Percentiles rank a stretch among this genome's conserved stretches.
Evolutionary conservation across 306 rosid genomes (phyloP).

Genomic region (Mimosa pudica): DNA sequence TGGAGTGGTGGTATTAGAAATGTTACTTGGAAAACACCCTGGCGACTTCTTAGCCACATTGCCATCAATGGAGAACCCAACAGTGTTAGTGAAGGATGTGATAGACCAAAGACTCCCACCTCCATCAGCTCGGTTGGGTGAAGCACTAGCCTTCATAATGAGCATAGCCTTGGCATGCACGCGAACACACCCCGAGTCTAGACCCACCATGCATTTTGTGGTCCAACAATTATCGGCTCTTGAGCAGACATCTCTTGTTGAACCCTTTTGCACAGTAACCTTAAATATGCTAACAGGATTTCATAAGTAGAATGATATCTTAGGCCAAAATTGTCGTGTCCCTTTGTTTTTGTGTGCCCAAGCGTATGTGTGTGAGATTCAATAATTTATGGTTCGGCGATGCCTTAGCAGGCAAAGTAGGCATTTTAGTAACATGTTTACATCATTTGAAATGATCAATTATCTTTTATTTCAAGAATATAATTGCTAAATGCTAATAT

Average conservation of each 20-base stretch:
- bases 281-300: neutral
- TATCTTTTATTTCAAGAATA: neutral
- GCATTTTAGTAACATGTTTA: neutral
- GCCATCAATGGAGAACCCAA: slow-evolving; percentile 31
- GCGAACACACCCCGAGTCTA: slow-evolving; percentile 45
- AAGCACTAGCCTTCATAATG: slow-evolving; percentile 46
- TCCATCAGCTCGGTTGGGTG: slow-evolving; percentile 49
- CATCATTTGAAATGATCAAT: neutral
- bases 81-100: slow-evolving; percentile 52
- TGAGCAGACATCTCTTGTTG: neutral
- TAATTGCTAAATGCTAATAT: neutral
- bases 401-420: neutral
- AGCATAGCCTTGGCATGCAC: slow-evolving; percentile 61
- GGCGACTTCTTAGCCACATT: slow-evolving; percentile 45
- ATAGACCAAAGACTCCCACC: slow-evolving; percentile 59
- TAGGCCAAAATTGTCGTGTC: neutral
- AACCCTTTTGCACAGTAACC: neutral
- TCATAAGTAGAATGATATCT: neutral
- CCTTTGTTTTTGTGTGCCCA: neutral
- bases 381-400: neutral
- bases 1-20: slow-evolving; percentile 63
- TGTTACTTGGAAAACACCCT: slow-evolving; percentile 71
- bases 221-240: slow-evolving; percentile 57
- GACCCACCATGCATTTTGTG: slow-evolving; percentile 70
- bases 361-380: neutral